Evolutionary conservation across 257 asterid genomes (phyloP).

Genomic region (Salvia splendens): DNA sequence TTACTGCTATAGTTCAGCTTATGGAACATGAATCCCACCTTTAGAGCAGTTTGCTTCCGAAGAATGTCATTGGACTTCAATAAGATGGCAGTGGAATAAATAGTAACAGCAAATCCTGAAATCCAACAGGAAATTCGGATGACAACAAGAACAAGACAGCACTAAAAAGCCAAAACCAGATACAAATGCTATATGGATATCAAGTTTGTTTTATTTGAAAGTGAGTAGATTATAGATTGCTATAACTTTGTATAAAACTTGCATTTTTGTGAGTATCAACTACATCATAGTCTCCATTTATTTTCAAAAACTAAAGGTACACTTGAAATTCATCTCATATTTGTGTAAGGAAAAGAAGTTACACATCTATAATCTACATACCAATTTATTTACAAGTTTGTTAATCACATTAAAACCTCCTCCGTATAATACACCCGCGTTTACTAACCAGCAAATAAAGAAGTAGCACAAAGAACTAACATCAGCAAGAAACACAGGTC

Average conservation of each 20-base stretch:
- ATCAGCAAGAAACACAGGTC: neutral
- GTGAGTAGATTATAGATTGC: constrained; percentile 17
- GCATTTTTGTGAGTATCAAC: constrained; percentile 8
- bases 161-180: constrained; percentile 10
- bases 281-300: constrained; percentile 18
- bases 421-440: constrained; percentile 10
- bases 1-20: constrained; percentile 21
- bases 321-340: constrained; percentile 10
- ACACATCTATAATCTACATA: neutral
- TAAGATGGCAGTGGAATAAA: constrained; percentile 75
- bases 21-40: constrained; percentile 51
- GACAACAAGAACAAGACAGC: constrained; percentile 6
- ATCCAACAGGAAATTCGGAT: neutral
- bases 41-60: constrained; percentile 90
- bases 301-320: constrained; percentile 13
- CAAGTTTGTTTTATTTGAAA: constrained; percentile 18
- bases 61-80: constrained; percentile 86
- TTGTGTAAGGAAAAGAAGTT: constrained; percentile 3
- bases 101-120: constrained; percentile 75
- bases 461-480: neutral
- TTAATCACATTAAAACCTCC: constrained; percentile 14
- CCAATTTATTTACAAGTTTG: neutral
- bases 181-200: neutral
- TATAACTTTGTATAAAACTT: constrained; percentile 13
- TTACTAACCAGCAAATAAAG: constrained; percentile 18